phyloP scores from a whole-genome alignment of 2,329 filamentous ascomycete genomes.

The Fusarium denticulatum region DNA sequence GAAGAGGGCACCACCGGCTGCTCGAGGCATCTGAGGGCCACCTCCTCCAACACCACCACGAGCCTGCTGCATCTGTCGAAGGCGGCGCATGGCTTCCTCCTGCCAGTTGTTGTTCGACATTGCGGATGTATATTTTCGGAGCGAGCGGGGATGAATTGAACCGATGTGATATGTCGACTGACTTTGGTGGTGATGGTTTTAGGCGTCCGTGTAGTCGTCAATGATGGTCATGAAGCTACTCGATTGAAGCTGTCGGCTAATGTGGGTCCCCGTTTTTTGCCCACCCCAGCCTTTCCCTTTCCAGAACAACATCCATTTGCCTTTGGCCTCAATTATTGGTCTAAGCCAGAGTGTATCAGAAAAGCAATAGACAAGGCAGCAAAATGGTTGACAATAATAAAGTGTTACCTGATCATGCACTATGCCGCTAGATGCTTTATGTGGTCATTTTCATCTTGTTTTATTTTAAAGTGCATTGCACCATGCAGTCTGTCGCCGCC shows the following conservation, averaged over 20 bases:
- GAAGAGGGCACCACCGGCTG: conserved; percentile 52
- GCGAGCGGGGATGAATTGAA: conserved; percentile 10
- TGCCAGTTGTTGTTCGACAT: conserved; percentile 56
- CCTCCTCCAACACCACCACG: conserved; percentile 56
- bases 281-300: conserved; percentile 37
- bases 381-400: not conserved
- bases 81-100: conserved; percentile 62
- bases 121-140: conserved; percentile 6
- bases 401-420: too few species aligned
- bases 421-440: not conserved
- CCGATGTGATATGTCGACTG: conserved; percentile 25
- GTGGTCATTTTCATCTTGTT: not conserved
- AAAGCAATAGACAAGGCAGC: not conserved
- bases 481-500: not conserved
- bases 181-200: conserved; percentile 24
- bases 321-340: not conserved
- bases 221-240: conserved; percentile 41
- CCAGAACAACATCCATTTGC: conserved; percentile 2
- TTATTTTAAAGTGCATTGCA: not conserved
- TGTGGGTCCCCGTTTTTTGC: conserved; percentile 41
- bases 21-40: conserved; percentile 54
- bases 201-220: conserved; percentile 28
- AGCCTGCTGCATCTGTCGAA: conserved; percentile 60
- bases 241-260: conserved; percentile 40
- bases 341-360: not conserved